phyloP scores from a whole-genome alignment of 2,329 filamentous ascomycete species.

The Escovopsis sp. region DNA sequence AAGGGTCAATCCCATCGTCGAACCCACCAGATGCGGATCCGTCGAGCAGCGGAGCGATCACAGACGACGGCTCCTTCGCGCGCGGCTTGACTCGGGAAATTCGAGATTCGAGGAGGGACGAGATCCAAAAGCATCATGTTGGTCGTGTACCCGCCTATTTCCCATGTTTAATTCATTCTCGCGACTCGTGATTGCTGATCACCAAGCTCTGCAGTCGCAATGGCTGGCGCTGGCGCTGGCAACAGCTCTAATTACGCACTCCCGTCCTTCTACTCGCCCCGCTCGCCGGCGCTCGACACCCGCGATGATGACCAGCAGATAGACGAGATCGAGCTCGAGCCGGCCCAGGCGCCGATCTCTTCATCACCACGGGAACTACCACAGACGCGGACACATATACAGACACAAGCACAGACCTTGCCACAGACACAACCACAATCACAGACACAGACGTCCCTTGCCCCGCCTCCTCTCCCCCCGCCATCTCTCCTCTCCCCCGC shows the following conservation, averaged over 20 bases:
- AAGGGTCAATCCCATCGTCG: no score
- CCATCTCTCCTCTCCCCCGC: slow-evolving; percentile 73
- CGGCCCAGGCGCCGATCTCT: slow-evolving; percentile 8
- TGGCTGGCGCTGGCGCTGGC: slow-evolving; percentile 3
- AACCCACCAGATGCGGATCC: no score
- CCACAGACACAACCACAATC: no score
- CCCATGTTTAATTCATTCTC: not conserved
- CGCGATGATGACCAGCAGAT: slow-evolving; percentile 11
- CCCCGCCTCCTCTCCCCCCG: slow-evolving; percentile 20
- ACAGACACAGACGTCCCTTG: no score
- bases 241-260: slow-evolving; percentile 21
- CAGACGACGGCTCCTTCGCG: no score
- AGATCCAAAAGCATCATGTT: no score
- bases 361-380: not conserved
- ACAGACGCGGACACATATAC: slow-evolving; percentile 3
- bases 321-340: slow-evolving; percentile 22
- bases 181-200: no score
- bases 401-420: no score
- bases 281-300: slow-evolving; percentile 15
- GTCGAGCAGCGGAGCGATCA: no score
- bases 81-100: no score
- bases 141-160: no score
- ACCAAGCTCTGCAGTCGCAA: not conserved
- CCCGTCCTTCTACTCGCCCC: slow-evolving; percentile 33
- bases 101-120: no score